Evolutionary conservation across 345 rosid genomes (phyloP).

Genomic region (Bruguiera gymnorhiza): DNA sequence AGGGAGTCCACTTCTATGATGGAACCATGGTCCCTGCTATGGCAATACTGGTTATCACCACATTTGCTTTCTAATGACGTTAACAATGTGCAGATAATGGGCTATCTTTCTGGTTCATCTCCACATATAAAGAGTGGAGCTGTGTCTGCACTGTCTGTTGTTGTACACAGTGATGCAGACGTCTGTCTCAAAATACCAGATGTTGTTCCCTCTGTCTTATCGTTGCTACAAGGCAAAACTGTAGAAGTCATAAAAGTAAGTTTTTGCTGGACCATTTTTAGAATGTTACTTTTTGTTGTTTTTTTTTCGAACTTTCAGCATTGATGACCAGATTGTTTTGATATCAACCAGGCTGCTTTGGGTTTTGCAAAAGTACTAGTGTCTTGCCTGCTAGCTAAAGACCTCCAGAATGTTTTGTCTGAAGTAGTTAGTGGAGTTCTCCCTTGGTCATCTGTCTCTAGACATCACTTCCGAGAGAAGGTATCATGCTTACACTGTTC

Average conservation of each 20-base stretch:
- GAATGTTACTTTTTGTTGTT: background rate
- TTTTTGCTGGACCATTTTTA: background rate
- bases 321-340: constrained; percentile 11
- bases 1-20: too few relatives aligned
- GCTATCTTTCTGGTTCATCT: constrained; percentile 85
- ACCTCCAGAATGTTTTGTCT: constrained; percentile 55
- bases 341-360: constrained; percentile 62
- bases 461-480: constrained; percentile 88
- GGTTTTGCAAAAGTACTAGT: constrained; percentile 87
- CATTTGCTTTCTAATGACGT: constrained; percentile 12
- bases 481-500: constrained; percentile 24
- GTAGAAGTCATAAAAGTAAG: constrained; percentile 79
- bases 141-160: constrained; percentile 79
- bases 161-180: constrained; percentile 62
- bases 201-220: constrained; percentile 65
- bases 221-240: constrained; percentile 80
- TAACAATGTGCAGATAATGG: constrained; percentile 57
- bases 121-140: constrained; percentile 96
- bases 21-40: background rate
- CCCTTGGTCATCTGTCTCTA: constrained; percentile 80
- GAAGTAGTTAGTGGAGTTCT: constrained; percentile 56
- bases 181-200: constrained; percentile 57
- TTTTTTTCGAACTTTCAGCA: background rate
- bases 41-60: background rate
- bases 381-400: constrained; percentile 61